Evolutionary conservation across 805 yeast species (phyloP).

Genomic region (Starmerella potacharoeniae): DNA sequence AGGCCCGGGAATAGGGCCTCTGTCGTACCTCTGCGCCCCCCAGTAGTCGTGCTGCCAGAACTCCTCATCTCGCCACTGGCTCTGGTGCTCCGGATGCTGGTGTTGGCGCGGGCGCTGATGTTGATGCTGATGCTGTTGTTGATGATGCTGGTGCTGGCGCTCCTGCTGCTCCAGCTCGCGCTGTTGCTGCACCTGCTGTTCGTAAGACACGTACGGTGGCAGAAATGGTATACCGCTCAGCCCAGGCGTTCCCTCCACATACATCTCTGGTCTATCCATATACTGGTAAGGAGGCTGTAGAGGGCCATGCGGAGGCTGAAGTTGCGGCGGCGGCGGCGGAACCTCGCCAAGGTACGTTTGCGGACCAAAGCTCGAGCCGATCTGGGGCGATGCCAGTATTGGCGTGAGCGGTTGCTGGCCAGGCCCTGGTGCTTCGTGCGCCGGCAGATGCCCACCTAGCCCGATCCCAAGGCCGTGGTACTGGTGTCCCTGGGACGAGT

Average conservation of each 20-base stretch:
- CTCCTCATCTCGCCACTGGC: neutral
- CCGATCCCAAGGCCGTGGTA: constrained; percentile 1
- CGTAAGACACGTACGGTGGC: constrained; percentile 4
- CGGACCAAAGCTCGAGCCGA: neutral
- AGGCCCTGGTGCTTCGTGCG: neutral
- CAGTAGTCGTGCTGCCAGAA: neutral
- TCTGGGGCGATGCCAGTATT: neutral
- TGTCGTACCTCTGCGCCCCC: neutral
- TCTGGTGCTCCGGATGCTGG: neutral
- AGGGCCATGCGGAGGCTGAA: neutral
- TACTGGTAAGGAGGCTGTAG: neutral
- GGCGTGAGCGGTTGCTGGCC: neutral
- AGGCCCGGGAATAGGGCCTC: neutral
- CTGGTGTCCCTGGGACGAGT: neutral
- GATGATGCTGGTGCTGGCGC: neutral
- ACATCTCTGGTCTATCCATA: neutral
- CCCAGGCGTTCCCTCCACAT: neutral
- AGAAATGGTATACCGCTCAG: neutral
- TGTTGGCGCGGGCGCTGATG: neutral
- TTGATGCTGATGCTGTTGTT: neutral
- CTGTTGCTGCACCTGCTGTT: constrained; percentile 1
- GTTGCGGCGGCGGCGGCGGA: neutral
- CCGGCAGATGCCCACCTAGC: neutral
- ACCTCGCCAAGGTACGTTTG: no score
- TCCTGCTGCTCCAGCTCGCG: constrained; percentile 1